Evolutionary conservation across 2,329 filamentous ascomycete genomes (phyloP), one percentile per base, ranked within the genome.

Genomic region (Fusarium mangiferae): DNA sequence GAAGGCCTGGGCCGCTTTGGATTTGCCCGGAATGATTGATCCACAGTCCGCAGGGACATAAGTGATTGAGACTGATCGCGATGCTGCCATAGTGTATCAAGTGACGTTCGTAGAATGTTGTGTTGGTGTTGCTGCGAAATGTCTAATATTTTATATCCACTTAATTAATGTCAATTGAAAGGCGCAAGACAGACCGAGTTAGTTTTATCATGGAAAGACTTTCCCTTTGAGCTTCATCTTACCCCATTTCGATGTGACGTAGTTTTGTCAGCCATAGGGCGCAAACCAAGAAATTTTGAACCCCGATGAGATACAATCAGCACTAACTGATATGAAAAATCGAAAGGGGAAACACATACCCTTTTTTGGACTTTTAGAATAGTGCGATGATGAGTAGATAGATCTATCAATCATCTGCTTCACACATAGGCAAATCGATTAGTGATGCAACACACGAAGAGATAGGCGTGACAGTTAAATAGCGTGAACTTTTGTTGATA

Each of bases 11-110:
- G 75, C 74, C 3, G 72, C 74, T 54, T 77, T 77, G 20, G 72
- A 77, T 69, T 77, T 77, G 39, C 74, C 75, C 3, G 74, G 75
- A 33, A 77, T 66, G 22, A 77, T 62, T 7, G 75, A 77, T 18
- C 75, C 75, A 30, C 72, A 77, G 33, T 75, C 72, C 8, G 75
- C 70, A 0, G 75, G 74, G 4, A 77, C 74, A n/a, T 77, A 75
- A 11, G 65, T 70, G 22, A 77, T 55, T 17, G 59, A 49, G 17
- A 70, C 42, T 12, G 62, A 59, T 6, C 33, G 18, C 26, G 64
- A 56, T 20, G 68, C 36, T 39, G 60, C 54, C 74, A 76, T 76
- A 5, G 10, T n/a, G 17, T 30, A 24, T 35, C 7, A 35, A 33
- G 30, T 26, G 12, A 8, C 33, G 26, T 36, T 20, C 7, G 11